Evolutionary conservation across 306 rosid genomes (phyloP), one percentile per base, ranked within the genome.

Genomic region (Prunus mume): DNA sequence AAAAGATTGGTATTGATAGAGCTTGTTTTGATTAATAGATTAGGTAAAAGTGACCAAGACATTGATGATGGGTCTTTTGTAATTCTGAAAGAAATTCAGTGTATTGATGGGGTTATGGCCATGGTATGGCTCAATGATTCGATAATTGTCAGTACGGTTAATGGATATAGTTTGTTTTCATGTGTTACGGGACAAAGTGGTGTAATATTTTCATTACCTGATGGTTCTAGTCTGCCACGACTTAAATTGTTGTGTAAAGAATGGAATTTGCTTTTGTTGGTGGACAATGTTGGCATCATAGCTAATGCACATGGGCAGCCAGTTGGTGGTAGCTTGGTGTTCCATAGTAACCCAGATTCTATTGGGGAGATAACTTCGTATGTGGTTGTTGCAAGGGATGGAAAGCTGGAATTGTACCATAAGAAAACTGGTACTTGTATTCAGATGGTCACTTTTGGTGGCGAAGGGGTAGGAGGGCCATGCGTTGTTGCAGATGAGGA

Each of bases 101-200:
- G 91, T 71, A 86, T 85, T 57, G 97, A 95, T 83, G 98, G 93
- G 63, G 85, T 89, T 74, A 73, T 80, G 84, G 46, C 91, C 9
- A 88, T 90, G 93, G 97, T 92, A 69, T 95, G 99, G 97, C 88
- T 95, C 43, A 80, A 95, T 60, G 97, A 92, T 89, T 95, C 99
- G 2, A 85, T 95, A 72, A 58, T 95, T 25, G 87, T 88, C 43
- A 96, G 99, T 11, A 90, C 99, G 0, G 80, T 60, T 43, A 83
- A 75, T 73, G 99, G 97, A 10, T 95, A 95, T 85, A 88, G 87
- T 72, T 81, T 89, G 88, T 83, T 92, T 82, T 95, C 97, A 1
- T 89, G 96, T 41, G 78, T 92, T 54, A 89, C 88, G 20, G 97
- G 99, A 61, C 93, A 88, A 65, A 85, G 88, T 65, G 88, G 87